A percentile compares a stretch with the other conserved stretches of the same genome.
Evolutionary conservation across 83 land plant genomes (phyloP).

Genomic region (Picea engelmannii): DNA sequence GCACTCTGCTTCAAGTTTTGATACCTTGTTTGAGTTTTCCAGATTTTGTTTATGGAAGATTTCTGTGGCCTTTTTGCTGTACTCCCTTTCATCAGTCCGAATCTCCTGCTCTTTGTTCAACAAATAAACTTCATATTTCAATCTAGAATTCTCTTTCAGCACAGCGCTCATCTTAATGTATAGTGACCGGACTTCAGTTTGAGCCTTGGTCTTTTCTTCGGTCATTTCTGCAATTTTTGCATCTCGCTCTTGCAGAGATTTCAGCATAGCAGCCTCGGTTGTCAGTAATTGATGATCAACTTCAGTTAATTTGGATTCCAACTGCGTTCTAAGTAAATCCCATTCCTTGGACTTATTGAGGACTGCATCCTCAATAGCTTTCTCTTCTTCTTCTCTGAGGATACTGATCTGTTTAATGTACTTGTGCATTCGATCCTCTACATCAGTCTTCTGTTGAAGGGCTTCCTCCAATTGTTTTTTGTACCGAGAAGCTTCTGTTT

Average conservation of each 20-base stretch:
- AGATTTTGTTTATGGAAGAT: constrained; percentile 30
- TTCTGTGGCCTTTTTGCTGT: constrained; percentile 33
- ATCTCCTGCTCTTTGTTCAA: constrained; percentile 44
- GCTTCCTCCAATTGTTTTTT: constrained; percentile 31
- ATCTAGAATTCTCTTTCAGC: constrained; percentile 33
- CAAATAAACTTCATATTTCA: constrained; percentile 46
- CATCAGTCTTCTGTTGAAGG: constrained; percentile 22
- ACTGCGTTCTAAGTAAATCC: constrained; percentile 26
- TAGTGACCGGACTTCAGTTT: constrained; percentile 19
- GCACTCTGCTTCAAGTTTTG: constrained; percentile 43
- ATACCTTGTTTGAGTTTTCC: constrained; percentile 44
- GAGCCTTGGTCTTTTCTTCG: constrained; percentile 29
- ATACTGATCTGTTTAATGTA: constrained; percentile 38
- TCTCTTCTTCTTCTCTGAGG: constrained; percentile 35
- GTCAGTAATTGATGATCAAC: constrained; percentile 14
- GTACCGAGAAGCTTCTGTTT: constrained; percentile 30
- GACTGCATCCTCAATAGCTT: constrained; percentile 25
- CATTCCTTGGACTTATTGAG: constrained; percentile 39
- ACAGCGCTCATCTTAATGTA: constrained; percentile 25
- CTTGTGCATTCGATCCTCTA: constrained; percentile 35
- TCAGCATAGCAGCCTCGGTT: constrained; percentile 11
- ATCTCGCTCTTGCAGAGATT: constrained; percentile 31
- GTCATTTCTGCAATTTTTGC: constrained; percentile 19
- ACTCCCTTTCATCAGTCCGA: constrained; percentile 38
- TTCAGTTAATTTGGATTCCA: constrained; percentile 39